Evolutionary conservation across 2,329 filamentous ascomycete species (phyloP), one percentile per base, ranked within the genome.

Genomic region (Aureobasidium sp.): DNA sequence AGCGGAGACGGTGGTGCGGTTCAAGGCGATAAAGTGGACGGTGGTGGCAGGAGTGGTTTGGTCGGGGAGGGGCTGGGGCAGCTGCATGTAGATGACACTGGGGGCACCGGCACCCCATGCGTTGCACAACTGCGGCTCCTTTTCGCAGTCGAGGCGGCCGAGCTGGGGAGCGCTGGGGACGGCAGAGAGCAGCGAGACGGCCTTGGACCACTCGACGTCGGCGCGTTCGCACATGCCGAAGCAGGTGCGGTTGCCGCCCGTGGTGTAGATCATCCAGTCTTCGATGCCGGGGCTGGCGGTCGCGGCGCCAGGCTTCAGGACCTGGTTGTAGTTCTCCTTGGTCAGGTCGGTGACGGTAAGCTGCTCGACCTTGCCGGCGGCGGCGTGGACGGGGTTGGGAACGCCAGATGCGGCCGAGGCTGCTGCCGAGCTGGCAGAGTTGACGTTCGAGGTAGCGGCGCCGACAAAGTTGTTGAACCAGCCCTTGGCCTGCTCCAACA

Each of bases 181-280:
- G 8, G 78, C 75, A 37, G 87, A 82, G 69, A 91, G 84, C 70
- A 87, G 79, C 3, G 67, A 58, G 20, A 68, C 64, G 37, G 75
- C 64, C 71, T 80, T 77, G 68, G 80, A 80, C 76, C 77, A 81
- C 27, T 87, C 87, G 62, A 78, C 76, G 70, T 90, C 87, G 59
- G 87, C 76, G 64, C 77, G 79, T 45, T 71, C 79, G 75, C 89
- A 93, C 70, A 83, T 80, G 68, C 88, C 89, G 71, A 82, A 87
- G 78, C 89, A 93, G 36, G 89, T 91, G 78, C 86, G 87, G 80
- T 92, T 91, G 68, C 87, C 80, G 62, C 89, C 89, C 11, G 86
- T 89, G 67, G 90, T 77, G 67, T 89, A 80, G 64, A 93, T 78
- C 80, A 88, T 86, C 87, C 87, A 91, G 75, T 91, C 87, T 75